Evolutionary conservation across 139 green algal genomes (phyloP).

Genomic region (Gonium pectorale): DNA sequence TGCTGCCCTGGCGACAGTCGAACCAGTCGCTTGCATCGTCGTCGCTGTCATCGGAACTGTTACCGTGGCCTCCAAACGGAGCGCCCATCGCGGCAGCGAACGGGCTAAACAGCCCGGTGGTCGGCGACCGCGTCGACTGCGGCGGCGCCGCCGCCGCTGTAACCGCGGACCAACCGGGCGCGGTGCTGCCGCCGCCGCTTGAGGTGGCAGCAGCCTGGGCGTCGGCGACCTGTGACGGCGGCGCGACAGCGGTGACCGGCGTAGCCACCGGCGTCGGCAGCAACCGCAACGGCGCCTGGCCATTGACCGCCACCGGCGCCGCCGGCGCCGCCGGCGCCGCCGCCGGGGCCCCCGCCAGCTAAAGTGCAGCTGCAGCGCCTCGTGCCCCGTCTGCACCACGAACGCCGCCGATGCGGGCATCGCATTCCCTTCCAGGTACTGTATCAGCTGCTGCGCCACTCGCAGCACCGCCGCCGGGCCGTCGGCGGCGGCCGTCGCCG

Average conservation of each 20-base stretch:
- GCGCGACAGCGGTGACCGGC: no score
- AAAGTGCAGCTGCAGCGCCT: conserved; percentile 29
- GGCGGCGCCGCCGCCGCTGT: background rate
- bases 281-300: background rate
- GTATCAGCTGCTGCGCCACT: conserved; percentile 29
- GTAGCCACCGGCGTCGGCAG: no score
- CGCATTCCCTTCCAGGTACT: conserved; percentile 29
- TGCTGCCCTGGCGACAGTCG: no score
- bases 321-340: background rate
- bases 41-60: no score
- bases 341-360: background rate
- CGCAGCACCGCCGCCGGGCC: background rate
- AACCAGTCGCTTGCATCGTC: no score
- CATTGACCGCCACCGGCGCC: background rate
- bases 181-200: background rate
- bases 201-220: background rate
- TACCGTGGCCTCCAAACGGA: no score
- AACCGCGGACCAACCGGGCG: background rate
- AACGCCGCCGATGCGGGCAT: conserved; percentile 14
- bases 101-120: background rate
- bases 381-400: conserved; percentile 1
- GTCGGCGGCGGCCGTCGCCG: background rate
- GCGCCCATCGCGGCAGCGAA: conserved; percentile 3
- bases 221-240: no score
- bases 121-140: background rate